A percentile compares a stretch with the other conserved stretches of the same genome.
Evolutionary conservation across 768 basidiomycete genomes (phyloP).

Genomic region (Tulasnella sp.): DNA sequence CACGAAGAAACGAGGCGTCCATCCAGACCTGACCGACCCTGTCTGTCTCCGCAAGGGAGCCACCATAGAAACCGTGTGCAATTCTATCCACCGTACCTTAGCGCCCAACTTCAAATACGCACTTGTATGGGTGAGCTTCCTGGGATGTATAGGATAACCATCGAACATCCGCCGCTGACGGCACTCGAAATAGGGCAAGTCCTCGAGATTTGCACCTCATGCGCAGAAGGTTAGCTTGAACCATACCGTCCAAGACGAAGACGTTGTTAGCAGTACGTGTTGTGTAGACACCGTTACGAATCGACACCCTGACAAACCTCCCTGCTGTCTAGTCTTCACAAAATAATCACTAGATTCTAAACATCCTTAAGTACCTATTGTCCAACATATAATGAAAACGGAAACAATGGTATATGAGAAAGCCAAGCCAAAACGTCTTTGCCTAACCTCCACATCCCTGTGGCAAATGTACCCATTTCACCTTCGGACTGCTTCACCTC

Average conservation of each 20-base stretch:
- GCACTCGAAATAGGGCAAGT: constrained; percentile 56
- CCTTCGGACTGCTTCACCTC: too few species aligned
- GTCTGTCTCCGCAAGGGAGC: constrained; percentile 76
- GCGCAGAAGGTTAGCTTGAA: constrained; percentile 80
- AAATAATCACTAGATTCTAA: constrained; percentile 3
- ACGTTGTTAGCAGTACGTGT: constrained; percentile 74
- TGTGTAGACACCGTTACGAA: not conserved
- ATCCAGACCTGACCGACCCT: constrained; percentile 84
- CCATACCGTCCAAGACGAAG: constrained; percentile 77
- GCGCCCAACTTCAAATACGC: constrained; percentile 88
- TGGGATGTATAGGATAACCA: too few species aligned
- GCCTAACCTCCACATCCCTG: too few species aligned
- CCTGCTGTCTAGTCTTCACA: constrained; percentile 4
- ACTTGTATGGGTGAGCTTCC: constrained; percentile 64
- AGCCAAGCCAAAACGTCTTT: too few species aligned
- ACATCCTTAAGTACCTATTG: not conserved
- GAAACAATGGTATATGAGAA: too few species aligned
- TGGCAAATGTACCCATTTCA: too few species aligned
- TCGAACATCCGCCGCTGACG: not conserved
- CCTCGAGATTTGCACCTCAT: constrained; percentile 85
- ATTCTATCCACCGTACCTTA: constrained; percentile 82
- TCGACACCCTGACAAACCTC: not conserved
- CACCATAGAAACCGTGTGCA: constrained; percentile 89
- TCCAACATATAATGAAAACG: not conserved
- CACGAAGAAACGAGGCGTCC: constrained; percentile 93